Evolutionary conservation across 208 protist genomes (phyloP).

Genomic region (Phytomonas sp.): DNA sequence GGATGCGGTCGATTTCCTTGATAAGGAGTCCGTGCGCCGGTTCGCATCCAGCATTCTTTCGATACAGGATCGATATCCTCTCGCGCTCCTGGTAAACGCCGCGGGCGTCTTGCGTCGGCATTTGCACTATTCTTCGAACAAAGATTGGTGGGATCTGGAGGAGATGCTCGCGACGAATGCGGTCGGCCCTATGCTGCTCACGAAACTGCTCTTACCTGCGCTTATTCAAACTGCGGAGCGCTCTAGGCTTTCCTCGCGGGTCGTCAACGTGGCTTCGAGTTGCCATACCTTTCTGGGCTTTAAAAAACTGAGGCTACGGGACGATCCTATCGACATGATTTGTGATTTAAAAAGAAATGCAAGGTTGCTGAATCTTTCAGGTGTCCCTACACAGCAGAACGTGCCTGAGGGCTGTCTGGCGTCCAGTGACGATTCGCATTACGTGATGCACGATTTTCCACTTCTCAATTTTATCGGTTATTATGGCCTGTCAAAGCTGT

Average conservation of each 20-base stretch:
- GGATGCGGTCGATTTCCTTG: slow-evolving; percentile 54
- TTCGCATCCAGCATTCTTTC: slow-evolving; percentile 34
- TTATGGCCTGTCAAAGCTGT: slow-evolving; percentile 84
- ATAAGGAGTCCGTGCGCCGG: slow-evolving; percentile 54
- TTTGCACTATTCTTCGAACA: slow-evolving; percentile 9
- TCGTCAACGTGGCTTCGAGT: slow-evolving; percentile 81
- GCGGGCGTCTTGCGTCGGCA: slow-evolving; percentile 63
- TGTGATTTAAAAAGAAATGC: slow-evolving; percentile 26
- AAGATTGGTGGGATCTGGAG: slow-evolving; percentile 43
- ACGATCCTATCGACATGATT: slow-evolving; percentile 58
- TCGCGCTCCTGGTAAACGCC: slow-evolving; percentile 68
- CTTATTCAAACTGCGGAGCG: slow-evolving; percentile 47
- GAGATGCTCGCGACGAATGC: slow-evolving; percentile 76
- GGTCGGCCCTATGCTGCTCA: slow-evolving; percentile 71
- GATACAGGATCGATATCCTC: slow-evolving; percentile 29
- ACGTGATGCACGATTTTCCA: slow-evolving; percentile 37
- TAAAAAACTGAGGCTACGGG: slow-evolving; percentile 4
- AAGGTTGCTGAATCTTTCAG: background rate
- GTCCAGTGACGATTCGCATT: slow-evolving; percentile 2
- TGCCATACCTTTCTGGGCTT: slow-evolving; percentile 79
- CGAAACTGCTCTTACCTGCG: slow-evolving; percentile 59
- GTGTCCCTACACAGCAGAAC: background rate
- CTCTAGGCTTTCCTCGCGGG: slow-evolving; percentile 52
- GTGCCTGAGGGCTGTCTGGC: background rate
- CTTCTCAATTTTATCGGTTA: slow-evolving; percentile 66